These are phyloP conservation scores for Nicotiana undulata DNA, from an alignment of 257 asterid species.

Conservation along the genomic window DNA sequence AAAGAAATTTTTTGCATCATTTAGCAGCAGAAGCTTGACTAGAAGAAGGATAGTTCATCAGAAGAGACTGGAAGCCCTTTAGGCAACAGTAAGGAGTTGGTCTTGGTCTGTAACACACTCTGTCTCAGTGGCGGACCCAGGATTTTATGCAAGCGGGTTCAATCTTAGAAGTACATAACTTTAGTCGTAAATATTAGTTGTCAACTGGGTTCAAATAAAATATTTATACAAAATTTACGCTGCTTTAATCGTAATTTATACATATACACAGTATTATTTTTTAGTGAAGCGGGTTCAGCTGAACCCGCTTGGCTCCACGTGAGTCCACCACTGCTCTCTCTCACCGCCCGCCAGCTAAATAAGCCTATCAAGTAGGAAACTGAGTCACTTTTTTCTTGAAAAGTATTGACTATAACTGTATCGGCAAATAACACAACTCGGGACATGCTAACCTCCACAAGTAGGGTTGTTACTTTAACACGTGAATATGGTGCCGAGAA, in stretches of 20 bases:
- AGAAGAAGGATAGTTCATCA: neutral
- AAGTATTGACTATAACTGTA: neutral
- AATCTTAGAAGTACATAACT: too few species aligned
- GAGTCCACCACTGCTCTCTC: too few species aligned
- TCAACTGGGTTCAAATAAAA: too few species aligned
- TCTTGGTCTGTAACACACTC: neutral
- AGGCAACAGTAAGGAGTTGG: neutral
- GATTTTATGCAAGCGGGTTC: too few species aligned
- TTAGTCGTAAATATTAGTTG: too few species aligned
- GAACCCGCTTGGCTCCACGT: too few species aligned
- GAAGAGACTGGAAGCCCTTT: neutral
- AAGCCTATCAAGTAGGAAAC: neutral
- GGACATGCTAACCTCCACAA: neutral
- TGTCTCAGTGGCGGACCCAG: too few species aligned
- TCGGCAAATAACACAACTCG: neutral
- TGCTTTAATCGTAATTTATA: too few species aligned
- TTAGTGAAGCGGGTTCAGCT: too few species aligned
- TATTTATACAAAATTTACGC: too few species aligned
- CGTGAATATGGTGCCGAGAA: neutral
- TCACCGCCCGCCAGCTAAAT: neutral
- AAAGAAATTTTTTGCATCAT: neutral
- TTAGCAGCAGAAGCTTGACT: neutral
- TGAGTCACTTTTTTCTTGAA: neutral
- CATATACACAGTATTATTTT: too few species aligned
- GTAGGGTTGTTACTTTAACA: neutral